Evolutionary conservation across 2,329 filamentous ascomycete species (phyloP).

Genomic region (Claviceps fusiformis): DNA sequence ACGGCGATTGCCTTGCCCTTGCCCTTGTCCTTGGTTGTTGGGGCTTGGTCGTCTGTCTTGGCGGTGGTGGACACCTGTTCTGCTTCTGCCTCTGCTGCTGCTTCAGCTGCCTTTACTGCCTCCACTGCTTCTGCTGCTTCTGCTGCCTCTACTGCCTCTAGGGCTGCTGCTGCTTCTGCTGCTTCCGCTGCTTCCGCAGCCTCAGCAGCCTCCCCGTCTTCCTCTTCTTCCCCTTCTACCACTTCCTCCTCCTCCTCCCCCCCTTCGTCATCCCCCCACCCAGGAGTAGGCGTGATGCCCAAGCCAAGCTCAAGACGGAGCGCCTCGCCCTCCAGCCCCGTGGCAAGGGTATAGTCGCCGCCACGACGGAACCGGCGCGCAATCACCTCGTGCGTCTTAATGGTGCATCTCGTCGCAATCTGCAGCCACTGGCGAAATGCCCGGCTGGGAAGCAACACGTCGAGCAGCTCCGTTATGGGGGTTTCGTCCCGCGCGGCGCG

Average conservation of each 20-base stretch:
- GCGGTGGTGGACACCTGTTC: constrained; percentile 13
- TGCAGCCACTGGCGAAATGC: constrained; percentile 86
- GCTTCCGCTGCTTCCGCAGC: constrained; percentile 11
- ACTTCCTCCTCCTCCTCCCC: constrained; percentile 27
- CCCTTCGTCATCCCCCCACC: constrained; percentile 63
- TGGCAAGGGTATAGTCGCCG: constrained; percentile 85
- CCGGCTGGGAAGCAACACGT: constrained; percentile 68
- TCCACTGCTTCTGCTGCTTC: constrained; percentile 29
- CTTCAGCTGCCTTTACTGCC: constrained; percentile 19
- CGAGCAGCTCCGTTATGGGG: constrained; percentile 63
- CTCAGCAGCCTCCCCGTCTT: constrained; percentile 26
- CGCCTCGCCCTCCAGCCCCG: constrained; percentile 62
- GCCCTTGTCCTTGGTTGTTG: constrained; percentile 17
- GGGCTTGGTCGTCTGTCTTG: constrained; percentile 18
- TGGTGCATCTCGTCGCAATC: constrained; percentile 60
- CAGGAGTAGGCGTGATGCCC: constrained; percentile 68
- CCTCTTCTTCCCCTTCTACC: constrained; percentile 37
- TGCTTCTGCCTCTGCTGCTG: constrained; percentile 18
- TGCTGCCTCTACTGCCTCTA: constrained; percentile 36
- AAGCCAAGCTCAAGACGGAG: constrained; percentile 71
- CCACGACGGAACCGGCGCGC: constrained; percentile 78
- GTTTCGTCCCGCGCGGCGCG: constrained; percentile 29
- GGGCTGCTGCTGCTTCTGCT: constrained; percentile 20
- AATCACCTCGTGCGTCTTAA: constrained; percentile 65
- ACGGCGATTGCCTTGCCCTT: constrained; percentile 16